Base-by-base conservation (phyloP, 2,329 filamentous ascomycete species). In the Penicillium sp. region DNA sequence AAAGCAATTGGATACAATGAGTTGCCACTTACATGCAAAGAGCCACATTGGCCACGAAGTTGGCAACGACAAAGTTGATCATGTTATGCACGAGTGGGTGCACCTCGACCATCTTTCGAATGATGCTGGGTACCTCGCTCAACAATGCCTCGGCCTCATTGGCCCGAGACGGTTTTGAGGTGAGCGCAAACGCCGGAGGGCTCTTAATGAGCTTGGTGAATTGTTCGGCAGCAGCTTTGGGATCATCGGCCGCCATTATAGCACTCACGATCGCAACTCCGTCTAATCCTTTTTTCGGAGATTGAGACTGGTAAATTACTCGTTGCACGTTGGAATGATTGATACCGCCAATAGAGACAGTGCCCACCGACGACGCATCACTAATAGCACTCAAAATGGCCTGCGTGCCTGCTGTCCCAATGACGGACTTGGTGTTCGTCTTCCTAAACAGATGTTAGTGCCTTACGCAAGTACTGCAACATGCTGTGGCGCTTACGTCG, bases 11-110 rank as follows among this genome's bases (percentile, higher is more conserved):
- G 16, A 4, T 6, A 16, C 10, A 25, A 16, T 16, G 3, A 11
- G 3, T n/a, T n/a, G 10, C 13, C 16, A 50, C 61, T 56, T 50
- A 70, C 67, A 93, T 74, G 22, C 83, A 79, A 11, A 95, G 74
- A 26, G 86, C 87, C 2, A 95, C 82, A 57, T 94, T 95, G 35
- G 92, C 90, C 11, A 89, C 85, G 55, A 96, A 85, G 66, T 95
- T 95, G 57, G 95, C 88, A 14, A 95, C 90, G 0, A 96, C 90
- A 35, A 89, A 74, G 61, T 96, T 96, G 36, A 92, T 96, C 86
- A 96, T 96, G 66, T 95, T 95, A 67, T 96, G 90, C 34, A 84
- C 84, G 14, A 96, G 73, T 0, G 89, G 88, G 39, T 76, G 81
- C 29, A 66, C 71, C 2, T 70, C 61, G 4, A 76, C 76, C 32